These are phyloP conservation scores for Hibiscus mutabilis DNA, from an alignment of 345 rosid genomes.

Conservation along the genomic window DNA sequence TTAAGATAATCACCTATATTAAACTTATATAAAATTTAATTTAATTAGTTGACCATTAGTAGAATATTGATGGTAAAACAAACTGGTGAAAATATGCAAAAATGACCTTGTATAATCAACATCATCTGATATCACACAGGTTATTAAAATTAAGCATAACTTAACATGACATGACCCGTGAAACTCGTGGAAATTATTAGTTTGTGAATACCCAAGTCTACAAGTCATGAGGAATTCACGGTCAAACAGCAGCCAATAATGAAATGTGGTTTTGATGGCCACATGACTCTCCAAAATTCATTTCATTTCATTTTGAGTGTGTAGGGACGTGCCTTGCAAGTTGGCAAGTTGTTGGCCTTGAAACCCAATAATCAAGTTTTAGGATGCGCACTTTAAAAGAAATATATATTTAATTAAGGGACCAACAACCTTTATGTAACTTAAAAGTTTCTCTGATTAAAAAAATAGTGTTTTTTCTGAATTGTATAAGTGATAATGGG, in stretches of 20 bases:
- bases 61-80: no score
- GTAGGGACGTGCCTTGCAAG: background rate
- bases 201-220: background rate
- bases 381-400: background rate
- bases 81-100: no score
- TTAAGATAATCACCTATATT: no score
- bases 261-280: background rate
- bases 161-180: background rate
- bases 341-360: background rate
- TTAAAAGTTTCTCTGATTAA: background rate
- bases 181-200: conserved; percentile 4
- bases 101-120: no score
- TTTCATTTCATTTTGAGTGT: background rate
- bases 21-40: no score
- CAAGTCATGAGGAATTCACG: background rate
- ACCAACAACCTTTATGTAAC: background rate
- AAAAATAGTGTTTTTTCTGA: background rate
- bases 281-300: background rate
- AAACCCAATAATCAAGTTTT: no score
- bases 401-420: background rate
- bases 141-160: background rate
- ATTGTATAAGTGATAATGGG: background rate
- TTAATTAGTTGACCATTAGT: no score
- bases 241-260: background rate
- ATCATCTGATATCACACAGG: no score